Evolutionary conservation across 257 asterid genomes (phyloP).

Genomic region (Coffea canephora): DNA sequence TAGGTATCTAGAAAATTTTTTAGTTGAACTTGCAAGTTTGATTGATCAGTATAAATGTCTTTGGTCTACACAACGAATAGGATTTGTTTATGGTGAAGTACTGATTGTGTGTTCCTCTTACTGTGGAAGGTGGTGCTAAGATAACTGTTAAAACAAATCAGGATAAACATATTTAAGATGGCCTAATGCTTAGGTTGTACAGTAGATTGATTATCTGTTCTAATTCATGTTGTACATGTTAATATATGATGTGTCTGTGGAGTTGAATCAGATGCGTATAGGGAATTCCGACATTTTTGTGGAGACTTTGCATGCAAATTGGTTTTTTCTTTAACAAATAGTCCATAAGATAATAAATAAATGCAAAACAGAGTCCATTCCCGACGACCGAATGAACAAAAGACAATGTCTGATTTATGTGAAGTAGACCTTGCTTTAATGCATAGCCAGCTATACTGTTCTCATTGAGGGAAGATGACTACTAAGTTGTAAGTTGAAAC

Average conservation of each 20-base stretch:
- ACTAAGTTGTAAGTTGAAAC: not conserved
- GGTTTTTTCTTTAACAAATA: not conserved
- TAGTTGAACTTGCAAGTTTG: not conserved
- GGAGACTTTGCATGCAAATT: not conserved
- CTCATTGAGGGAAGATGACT: not conserved
- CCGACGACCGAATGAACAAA: not conserved
- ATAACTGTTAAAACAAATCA: too few species aligned
- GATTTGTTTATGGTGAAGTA: not conserved
- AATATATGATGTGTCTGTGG: not conserved
- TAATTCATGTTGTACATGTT: not conserved
- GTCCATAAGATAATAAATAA: too few species aligned
- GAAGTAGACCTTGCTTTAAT: not conserved
- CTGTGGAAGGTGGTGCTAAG: not conserved
- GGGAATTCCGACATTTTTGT: not conserved
- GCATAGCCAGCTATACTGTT: too few species aligned
- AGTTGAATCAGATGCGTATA: not conserved
- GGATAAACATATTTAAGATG: not conserved
- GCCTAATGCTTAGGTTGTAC: not conserved
- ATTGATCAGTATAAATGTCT: not conserved
- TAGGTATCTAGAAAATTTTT: too few species aligned
- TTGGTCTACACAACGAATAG: not conserved
- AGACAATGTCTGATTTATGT: not conserved
- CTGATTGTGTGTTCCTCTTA: not conserved
- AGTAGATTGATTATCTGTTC: not conserved
- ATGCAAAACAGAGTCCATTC: not conserved